These are phyloP conservation scores for Incumbomyces delicatus DNA, from an alignment of 2,329 filamentous ascomycete genomes.

Conservation along the genomic window DNA sequence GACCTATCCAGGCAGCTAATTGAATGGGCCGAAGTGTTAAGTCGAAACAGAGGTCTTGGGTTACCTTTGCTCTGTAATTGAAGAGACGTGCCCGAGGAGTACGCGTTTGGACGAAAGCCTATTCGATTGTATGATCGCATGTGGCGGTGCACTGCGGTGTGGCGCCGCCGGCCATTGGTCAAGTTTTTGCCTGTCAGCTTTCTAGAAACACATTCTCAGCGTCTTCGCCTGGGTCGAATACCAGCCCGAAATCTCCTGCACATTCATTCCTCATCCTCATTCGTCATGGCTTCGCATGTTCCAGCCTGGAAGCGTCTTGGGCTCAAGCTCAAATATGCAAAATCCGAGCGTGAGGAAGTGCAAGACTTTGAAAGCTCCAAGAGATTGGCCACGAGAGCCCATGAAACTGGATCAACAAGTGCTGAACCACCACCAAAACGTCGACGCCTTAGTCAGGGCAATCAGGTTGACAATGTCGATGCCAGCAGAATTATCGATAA, in stretches of 20 bases:
- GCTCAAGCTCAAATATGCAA: conserved; percentile 48
- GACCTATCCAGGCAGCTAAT: neutral
- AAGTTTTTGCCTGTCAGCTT: no score
- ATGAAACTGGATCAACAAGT: neutral
- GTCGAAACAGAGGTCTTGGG: conserved; percentile 2
- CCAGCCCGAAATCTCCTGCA: no score
- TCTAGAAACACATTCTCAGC: no score
- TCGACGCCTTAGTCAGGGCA: neutral
- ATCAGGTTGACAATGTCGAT: neutral
- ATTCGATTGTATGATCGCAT: neutral
- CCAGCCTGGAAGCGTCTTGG: conserved; percentile 54
- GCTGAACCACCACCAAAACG: conserved; percentile 1
- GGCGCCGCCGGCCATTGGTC: no score
- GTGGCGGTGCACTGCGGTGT: no score
- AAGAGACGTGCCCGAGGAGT: neutral
- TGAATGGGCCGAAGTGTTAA: neutral
- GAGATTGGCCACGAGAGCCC: neutral
- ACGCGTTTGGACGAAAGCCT: conserved; percentile 6
- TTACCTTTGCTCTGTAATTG: neutral
- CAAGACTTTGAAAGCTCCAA: neutral
- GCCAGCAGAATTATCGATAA: neutral
- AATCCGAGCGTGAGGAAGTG: conserved; percentile 21
- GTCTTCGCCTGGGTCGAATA: no score
- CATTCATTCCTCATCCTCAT: no score
- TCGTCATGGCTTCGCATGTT: conserved; percentile 20